Evolutionary conservation across 306 rosid genomes (phyloP).

Genomic region (Vigna unguiculata): DNA sequence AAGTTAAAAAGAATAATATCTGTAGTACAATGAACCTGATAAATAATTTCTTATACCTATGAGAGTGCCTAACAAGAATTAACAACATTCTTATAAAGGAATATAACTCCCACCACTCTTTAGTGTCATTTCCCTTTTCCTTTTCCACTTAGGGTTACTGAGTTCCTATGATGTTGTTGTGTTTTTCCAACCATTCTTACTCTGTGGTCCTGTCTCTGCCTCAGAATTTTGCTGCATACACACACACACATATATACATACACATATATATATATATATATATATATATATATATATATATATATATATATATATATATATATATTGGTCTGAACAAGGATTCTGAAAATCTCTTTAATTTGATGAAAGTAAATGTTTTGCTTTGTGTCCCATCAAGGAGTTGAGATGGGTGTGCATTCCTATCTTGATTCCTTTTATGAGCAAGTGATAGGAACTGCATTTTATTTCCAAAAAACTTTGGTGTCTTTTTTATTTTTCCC

Average conservation of each 20-base stretch:
- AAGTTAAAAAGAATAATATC: too few relatives aligned
- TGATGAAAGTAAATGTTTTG: slow-evolving; percentile 45
- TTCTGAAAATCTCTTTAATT: slow-evolving; percentile 40
- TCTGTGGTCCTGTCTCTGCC: slow-evolving; percentile 52
- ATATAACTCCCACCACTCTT: slow-evolving; percentile 31
- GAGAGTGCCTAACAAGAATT: slow-evolving; percentile 32
- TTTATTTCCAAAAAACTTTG: slow-evolving; percentile 45
- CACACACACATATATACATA: too few relatives aligned
- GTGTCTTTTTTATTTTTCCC: slow-evolving; percentile 8
- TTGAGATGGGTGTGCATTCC: slow-evolving; percentile 52
- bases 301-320: too few relatives aligned
- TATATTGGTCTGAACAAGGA: slow-evolving; percentile 37
- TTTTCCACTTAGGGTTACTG: slow-evolving; percentile 30
- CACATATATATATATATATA: neutral
- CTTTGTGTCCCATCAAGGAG: slow-evolving; percentile 51
- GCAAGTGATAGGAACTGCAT: slow-evolving; percentile 42
- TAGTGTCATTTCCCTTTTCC: slow-evolving; percentile 42
- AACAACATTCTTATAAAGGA: slow-evolving; percentile 43
- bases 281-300: too few relatives aligned
- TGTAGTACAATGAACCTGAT: too few relatives aligned
- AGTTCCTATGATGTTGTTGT: slow-evolving; percentile 30
- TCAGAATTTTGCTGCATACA: slow-evolving; percentile 28
- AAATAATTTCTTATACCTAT: neutral
- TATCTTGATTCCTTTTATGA: slow-evolving; percentile 46
- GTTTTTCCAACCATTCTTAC: slow-evolving; percentile 29